Conservation (phyloP, 1,284 basidiomycete species). For the Ustanciosporium gigantosporum region DNA sequence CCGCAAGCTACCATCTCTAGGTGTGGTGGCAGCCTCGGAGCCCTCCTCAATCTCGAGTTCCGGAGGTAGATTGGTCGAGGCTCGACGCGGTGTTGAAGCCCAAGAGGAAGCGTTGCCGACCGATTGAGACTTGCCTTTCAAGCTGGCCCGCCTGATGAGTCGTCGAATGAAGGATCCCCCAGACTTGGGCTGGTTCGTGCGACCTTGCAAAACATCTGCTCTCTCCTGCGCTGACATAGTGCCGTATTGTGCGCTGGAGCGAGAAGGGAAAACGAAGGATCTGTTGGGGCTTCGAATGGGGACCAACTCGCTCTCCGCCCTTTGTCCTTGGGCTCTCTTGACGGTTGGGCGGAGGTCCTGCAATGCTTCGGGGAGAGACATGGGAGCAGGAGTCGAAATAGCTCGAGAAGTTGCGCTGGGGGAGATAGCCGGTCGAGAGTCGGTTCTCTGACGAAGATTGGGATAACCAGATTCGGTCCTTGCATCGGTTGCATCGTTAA, state of each 20-base stretch:
- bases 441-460: conserved; percentile 19
- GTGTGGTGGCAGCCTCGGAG: conserved; percentile 1
- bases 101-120: conserved; percentile 2
- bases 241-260: conserved; percentile 20
- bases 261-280: conserved; percentile 25
- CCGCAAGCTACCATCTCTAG: conserved; percentile 9
- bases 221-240: conserved; percentile 8
- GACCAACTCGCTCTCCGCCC: conserved; percentile 35
- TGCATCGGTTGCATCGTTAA: conserved; percentile 11
- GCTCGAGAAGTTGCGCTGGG: conserved; percentile 19
- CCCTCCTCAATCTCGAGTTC: conserved; percentile 11
- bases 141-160: conserved; percentile 31
- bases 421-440: conserved; percentile 29
- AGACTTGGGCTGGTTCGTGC: conserved; percentile 2
- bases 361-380: conserved; percentile 19
- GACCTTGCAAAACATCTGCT: conserved; percentile 3
- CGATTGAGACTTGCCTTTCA: conserved; percentile 35
- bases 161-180: conserved; percentile 24
- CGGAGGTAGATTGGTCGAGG: conserved; percentile 7
- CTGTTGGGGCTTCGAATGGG: conserved; percentile 15
- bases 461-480: conserved; percentile 21
- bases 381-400: conserved; percentile 21
- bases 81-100: conserved; percentile 1
- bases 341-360: conserved; percentile 23
- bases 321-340: conserved; percentile 19